Evolutionary conservation across 306 rosid genomes (phyloP), one percentile per base, ranked within the genome.

Genomic region (Inga laurina): DNA sequence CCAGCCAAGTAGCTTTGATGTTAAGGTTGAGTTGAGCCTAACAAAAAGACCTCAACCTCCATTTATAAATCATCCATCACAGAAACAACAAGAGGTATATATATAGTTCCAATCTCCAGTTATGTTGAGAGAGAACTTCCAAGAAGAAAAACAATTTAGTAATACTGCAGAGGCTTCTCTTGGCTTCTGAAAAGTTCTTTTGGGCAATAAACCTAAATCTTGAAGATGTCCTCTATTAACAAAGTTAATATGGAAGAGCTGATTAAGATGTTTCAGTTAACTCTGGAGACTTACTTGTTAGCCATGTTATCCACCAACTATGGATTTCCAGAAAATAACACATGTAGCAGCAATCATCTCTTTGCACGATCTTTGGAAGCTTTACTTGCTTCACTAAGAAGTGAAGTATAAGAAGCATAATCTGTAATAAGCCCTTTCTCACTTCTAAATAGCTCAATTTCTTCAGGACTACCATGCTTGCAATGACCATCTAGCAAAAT

Each of bases 401-500:
- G 94, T 4, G 91, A 90, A 59, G 80, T 82, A 79, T 90, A 95
- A 71, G 92, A 84, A 48, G 95, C 95, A 84, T 90, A 95, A 88
- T 93, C 97, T 69, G 87, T 66, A 67, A 93, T 85, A 67, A 91
- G 87, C 75, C 98, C 98, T 79, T 83, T 95, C 90, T 90, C 92
- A 48, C 86, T 78, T 76, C 82, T 81, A 30, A 92, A 87, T 74
- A 82, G 76, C 82, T 91, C 75, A 75, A 83, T 72, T 78, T 88
- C 90, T 61, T 79, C 82, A 15, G 89, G 45, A 35, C 77, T 88
- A 27, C 89, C 95, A 79, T 86, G 89, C 83, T 90, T 93, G 89
- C 93, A 87, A 72, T 95, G 95, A n/a, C 98, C 98, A 72, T 95
- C 97, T 22, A 95, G 81, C 44, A 95, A 88, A 91, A 89, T 95